These are phyloP conservation scores for Tricholoma terreum DNA, from an alignment of 768 basidiomycete genomes.

Conservation along the genomic window DNA sequence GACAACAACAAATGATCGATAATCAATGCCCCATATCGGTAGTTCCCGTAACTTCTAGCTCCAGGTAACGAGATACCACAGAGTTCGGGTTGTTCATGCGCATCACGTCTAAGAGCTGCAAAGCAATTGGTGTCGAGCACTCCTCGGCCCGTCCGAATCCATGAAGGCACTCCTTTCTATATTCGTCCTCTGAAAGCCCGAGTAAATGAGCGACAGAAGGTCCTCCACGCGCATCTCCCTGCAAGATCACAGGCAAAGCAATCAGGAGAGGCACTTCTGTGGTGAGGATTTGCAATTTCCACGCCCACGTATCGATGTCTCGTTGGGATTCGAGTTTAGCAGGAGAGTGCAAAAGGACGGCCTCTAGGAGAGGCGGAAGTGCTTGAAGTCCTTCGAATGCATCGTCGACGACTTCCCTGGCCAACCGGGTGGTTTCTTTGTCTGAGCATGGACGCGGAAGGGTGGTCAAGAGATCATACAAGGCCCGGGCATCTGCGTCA, in stretches of 20 bases:
- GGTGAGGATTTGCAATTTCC: slow-evolving; percentile 51
- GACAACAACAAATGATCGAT: neutral
- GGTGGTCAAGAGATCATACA: slow-evolving; percentile 57
- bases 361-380: slow-evolving; percentile 56
- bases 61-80: slow-evolving; percentile 48
- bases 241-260: slow-evolving; percentile 65
- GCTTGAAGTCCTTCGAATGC: slow-evolving; percentile 65
- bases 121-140: slow-evolving; percentile 56
- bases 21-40: slow-evolving; percentile 5
- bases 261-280: slow-evolving; percentile 71
- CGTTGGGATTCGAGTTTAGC: slow-evolving; percentile 16
- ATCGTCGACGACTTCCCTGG: slow-evolving; percentile 80
- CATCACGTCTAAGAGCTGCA: slow-evolving; percentile 53
- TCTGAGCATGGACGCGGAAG: slow-evolving; percentile 61
- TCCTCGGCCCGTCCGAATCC: slow-evolving; percentile 82
- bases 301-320: slow-evolving; percentile 28
- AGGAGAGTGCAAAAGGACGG: slow-evolving; percentile 27
- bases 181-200: slow-evolving; percentile 57
- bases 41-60: slow-evolving; percentile 38
- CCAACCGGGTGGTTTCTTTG: slow-evolving; percentile 48
- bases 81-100: slow-evolving; percentile 28
- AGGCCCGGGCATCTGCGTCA: slow-evolving; percentile 55
- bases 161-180: slow-evolving; percentile 63
- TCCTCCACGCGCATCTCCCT: slow-evolving; percentile 40
- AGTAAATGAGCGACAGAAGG: slow-evolving; percentile 52